Evolutionary conservation across 768 basidiomycete species (phyloP), one percentile per base, ranked within the genome.

Genomic region (Tulasnella sp.): DNA sequence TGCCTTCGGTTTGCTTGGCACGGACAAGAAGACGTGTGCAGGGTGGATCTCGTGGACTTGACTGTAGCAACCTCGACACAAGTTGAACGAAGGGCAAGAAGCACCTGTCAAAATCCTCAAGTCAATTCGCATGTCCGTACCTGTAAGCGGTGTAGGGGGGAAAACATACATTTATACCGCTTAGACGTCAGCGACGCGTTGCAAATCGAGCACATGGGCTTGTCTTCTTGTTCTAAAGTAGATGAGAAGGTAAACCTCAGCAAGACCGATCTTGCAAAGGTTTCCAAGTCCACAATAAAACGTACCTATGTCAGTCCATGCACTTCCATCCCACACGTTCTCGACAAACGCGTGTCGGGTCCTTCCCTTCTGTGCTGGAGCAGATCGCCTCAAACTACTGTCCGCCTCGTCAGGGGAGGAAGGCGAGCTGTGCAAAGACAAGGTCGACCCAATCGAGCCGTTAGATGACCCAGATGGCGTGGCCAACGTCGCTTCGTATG

Each of bases 241-340:
- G 26, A 57, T 15, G n/a, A 15, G n/a, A 20, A 67, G 35, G 37
- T 40, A 29, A 26, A 35, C 40, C 20, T 46, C n/a, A 77, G 46
- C 7, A 16, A 3, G 74, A 5, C 40, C 5, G n/a, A 32, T 74
- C 40, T 11, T 3, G 39, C 39, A 42, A 72, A 26, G 7, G 70
- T 37, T 39, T n/a, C 20, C 18, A 23, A 20, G 23, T 20, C 40
- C 1, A 69, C 26, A 5, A 6, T 46, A 26, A 55, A 44, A 67
- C 51, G 46, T 82, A 95, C 95, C 93, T 74, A 98, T 91, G 82
- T 95, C 93, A 78, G 90, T 90, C 96, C 96, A 98, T 0, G 93
- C 93, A 29, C 75, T 61, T 57, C 91, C 91, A 48, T 46, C 51
- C 96, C 96, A 98, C 2, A 92, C 87, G 83, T 93, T 93, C 84